A percentile compares a stretch with the other conserved stretches of the same genome.
Conservation (phyloP, 805 yeast species). For the Schizosaccharomyces octosporus region DNA sequence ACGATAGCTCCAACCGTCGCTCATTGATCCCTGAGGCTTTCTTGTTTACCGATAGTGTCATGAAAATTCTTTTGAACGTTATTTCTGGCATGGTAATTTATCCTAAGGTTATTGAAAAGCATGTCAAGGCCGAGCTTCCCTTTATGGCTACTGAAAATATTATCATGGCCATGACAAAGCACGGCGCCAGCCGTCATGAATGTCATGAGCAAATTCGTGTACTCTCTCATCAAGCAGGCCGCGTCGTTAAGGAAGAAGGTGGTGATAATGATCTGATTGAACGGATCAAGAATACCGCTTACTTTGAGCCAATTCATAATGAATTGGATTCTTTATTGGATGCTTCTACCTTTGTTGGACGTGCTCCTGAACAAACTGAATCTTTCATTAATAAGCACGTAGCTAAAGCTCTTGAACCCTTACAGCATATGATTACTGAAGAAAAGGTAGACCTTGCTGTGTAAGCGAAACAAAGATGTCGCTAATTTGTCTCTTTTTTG, state of each 20-base stretch:
- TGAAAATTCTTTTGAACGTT: constrained; percentile 73
- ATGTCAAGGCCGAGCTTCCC: constrained; percentile 83
- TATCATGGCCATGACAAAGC: constrained; percentile 98
- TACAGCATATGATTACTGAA: constrained; percentile 35
- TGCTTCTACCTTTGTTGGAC: constrained; percentile 86
- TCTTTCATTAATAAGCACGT: constrained; percentile 74
- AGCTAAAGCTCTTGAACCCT: constrained; percentile 53
- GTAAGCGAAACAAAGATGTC: constrained; percentile 16
- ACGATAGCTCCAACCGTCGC: constrained; percentile 94
- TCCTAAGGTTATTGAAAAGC: constrained; percentile 94
- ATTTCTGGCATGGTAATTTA: constrained; percentile 90
- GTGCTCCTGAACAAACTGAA: constrained; percentile 95
- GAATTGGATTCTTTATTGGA: constrained; percentile 63
- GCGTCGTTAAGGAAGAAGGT: constrained; percentile 91
- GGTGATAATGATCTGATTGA: constrained; percentile 80
- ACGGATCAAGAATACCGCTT: constrained; percentile 18
- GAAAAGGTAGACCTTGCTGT: constrained; percentile 52
- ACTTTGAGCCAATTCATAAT: constrained; percentile 52
- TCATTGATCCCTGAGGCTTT: constrained; percentile 91
- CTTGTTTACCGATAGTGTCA: constrained; percentile 78
- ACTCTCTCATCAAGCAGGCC: constrained; percentile 87
- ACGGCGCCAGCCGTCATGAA: constrained; percentile 93
- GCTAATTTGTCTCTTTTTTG: no score
- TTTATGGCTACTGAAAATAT: constrained; percentile 98
- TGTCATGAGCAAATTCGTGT: constrained; percentile 96